Evolutionary conservation across 2,329 filamentous ascomycete genomes (phyloP).

Genomic region (Sporothrix luriei): DNA sequence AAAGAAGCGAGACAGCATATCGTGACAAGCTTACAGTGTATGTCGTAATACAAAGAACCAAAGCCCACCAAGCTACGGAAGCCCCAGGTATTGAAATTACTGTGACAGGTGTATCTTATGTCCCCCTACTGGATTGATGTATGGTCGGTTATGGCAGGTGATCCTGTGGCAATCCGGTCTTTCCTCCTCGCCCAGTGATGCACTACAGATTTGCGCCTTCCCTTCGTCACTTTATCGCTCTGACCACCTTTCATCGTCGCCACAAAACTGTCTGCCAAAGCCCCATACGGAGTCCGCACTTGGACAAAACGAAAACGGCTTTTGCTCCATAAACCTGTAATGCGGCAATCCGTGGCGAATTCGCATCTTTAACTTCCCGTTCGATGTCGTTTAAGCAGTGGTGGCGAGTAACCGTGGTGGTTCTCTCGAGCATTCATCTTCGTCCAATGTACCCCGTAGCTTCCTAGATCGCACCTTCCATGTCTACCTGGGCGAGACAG

Average conservation of each 20-base stretch:
- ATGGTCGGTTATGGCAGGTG: conserved; percentile 21
- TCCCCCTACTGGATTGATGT: conserved; percentile 23
- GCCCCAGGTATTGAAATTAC: conserved; percentile 20
- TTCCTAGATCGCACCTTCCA: background rate
- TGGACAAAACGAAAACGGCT: background rate
- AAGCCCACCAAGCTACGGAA: background rate
- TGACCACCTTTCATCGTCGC: background rate
- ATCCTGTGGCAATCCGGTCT: background rate
- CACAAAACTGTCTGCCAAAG: background rate
- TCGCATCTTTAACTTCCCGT: conserved; percentile 2
- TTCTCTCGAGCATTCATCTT: background rate
- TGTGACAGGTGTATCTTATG: background rate
- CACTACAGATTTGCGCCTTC: background rate
- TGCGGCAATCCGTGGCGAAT: background rate
- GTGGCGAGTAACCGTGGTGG: background rate
- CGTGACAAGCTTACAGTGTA: background rate
- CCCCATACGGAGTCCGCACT: conserved; percentile 10
- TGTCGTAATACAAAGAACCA: background rate
- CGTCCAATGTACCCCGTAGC: background rate
- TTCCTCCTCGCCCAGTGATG: conserved; percentile 9
- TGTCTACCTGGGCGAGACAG: background rate
- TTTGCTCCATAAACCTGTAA: background rate
- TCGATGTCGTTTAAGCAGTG: background rate
- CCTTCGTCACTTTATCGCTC: conserved; percentile 17
- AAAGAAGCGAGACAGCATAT: conserved; percentile 3